These are phyloP conservation scores for Galerina marginata DNA, from an alignment of 768 basidiomycete genomes.

Conservation along the genomic window DNA sequence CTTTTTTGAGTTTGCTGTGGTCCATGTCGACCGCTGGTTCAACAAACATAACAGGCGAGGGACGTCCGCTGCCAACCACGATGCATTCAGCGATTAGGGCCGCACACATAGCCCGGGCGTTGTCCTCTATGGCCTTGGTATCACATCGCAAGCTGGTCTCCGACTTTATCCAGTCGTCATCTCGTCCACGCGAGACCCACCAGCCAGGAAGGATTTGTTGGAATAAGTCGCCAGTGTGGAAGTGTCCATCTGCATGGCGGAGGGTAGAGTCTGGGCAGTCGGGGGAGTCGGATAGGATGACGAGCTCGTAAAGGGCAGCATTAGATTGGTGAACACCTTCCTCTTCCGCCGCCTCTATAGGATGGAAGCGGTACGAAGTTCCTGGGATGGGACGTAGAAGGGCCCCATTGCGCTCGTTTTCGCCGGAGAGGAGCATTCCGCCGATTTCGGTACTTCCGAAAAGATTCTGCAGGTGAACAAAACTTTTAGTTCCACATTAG, in stretches of 20 bases:
- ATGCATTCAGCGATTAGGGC: constrained; percentile 74
- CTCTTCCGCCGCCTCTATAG: constrained; percentile 48
- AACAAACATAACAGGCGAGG: constrained; percentile 78
- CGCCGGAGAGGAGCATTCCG: constrained; percentile 70
- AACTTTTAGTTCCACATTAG: constrained; percentile 27
- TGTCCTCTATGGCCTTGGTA: constrained; percentile 83
- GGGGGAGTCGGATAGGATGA: constrained; percentile 67
- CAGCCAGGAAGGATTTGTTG: constrained; percentile 60
- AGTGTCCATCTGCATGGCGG: constrained; percentile 67
- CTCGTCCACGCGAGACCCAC: constrained; percentile 72
- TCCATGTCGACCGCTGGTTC: constrained; percentile 63
- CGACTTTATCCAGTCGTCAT: constrained; percentile 88
- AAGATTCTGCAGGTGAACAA: constrained; percentile 56
- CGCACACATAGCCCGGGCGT: constrained; percentile 67
- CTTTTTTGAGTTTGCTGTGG: constrained; percentile 64
- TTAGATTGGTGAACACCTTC: constrained; percentile 59
- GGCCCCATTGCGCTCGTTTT: constrained; percentile 52
- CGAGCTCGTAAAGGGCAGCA: constrained; percentile 65
- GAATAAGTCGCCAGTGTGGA: constrained; percentile 86
- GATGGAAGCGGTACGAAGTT: constrained; percentile 70
- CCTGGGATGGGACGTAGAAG: constrained; percentile 65
- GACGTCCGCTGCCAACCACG: constrained; percentile 77
- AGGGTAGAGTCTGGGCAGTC: constrained; percentile 72
- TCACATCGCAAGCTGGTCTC: constrained; percentile 81
- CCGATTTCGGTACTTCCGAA: constrained; percentile 87